phyloP scores from a whole-genome alignment of 306 rosid species.

The Leucaena leucocephala region DNA sequence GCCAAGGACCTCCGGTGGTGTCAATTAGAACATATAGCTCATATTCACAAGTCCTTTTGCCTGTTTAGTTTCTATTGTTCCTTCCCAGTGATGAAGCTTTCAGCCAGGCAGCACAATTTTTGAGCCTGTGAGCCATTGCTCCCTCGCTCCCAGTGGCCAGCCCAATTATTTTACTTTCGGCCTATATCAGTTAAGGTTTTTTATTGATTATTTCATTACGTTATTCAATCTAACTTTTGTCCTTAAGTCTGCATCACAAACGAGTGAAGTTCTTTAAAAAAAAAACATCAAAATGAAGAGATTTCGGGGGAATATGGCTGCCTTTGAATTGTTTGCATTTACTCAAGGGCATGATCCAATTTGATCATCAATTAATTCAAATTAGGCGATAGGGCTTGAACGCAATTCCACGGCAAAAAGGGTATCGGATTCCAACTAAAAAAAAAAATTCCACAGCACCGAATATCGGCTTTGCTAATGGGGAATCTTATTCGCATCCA shows the following conservation, averaged over 20 bases:
- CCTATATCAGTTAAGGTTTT: conserved; percentile 11
- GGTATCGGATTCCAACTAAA: conserved; percentile 55
- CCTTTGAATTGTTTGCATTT: not conserved
- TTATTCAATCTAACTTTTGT: not conserved
- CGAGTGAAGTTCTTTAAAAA: not conserved
- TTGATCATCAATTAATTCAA: not conserved
- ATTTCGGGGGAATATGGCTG: not conserved
- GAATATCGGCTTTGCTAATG: conserved; percentile 48
- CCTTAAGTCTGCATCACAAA: not conserved
- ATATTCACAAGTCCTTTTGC: conserved; percentile 8
- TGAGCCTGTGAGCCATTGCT: conserved; percentile 34
- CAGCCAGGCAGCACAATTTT: conserved; percentile 42
- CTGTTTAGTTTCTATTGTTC: conserved; percentile 38
- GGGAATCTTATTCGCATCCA: conserved; percentile 51
- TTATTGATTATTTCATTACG: not conserved
- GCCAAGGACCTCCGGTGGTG: conserved; percentile 45
- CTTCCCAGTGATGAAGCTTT: conserved; percentile 28
- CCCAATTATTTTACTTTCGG: not conserved
- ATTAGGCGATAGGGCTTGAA: not conserved
- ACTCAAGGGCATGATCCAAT: not conserved
- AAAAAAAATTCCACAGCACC: conserved; percentile 29
- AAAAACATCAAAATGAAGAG: not conserved
- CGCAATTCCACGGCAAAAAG: conserved; percentile 26
- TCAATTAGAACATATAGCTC: conserved; percentile 36
- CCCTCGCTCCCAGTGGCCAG: not conserved